Evolutionary conservation across 2,329 filamentous ascomycete species (phyloP), one percentile per base, ranked within the genome.

Genomic region (Rhexocercosporidium sp.): DNA sequence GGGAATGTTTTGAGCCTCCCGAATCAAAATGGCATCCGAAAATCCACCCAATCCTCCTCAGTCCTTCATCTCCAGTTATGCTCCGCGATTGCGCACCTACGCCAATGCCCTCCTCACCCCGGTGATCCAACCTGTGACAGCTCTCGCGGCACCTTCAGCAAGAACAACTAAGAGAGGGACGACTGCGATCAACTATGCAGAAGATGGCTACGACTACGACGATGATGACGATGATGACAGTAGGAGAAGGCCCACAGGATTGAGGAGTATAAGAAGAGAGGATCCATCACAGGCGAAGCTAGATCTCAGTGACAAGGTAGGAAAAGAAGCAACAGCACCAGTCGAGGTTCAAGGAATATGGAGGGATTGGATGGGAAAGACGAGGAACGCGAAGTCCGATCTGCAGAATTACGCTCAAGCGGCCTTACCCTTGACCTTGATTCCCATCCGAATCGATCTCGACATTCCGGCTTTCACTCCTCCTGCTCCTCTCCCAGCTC

Each of bases 151-250:
- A 27, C 87, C 90, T 46, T 82, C 87, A 67, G 86, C 92, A 74
- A 89, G 95, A 77, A 97, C 92, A n/a, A 98, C 96, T 9, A 98
- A 99, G 83, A 91, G 96, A 80, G 96, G 96, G 66, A 98, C 96
- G 1, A 96, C 93, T 39, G 92, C 95, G 70, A 96, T 98, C 81
- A 99, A 97, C 82, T 99, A 99, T 77, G 95, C 96, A 27, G 96
- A 99, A 78, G 95, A 98, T 78, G 94, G 94, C 56, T 97, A 91
- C 76, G 95, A 97, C 72, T 94, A 95, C 75, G 87, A 90, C 65
- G 92, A 93, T 70, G 90, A 92, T 59, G 91, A 93, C 70, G 91
- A 93, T 64, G 84, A 87, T 67, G 87, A 93, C 70, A 90, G 90
- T 1, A 92, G 86, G 27, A 82, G 89, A 69, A 82, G 88, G 66